Percentiles rank a stretch among this genome's conserved stretches.
phyloP scores from a whole-genome alignment of 106 monocot genomes.

The Cymbidium sinense region DNA sequence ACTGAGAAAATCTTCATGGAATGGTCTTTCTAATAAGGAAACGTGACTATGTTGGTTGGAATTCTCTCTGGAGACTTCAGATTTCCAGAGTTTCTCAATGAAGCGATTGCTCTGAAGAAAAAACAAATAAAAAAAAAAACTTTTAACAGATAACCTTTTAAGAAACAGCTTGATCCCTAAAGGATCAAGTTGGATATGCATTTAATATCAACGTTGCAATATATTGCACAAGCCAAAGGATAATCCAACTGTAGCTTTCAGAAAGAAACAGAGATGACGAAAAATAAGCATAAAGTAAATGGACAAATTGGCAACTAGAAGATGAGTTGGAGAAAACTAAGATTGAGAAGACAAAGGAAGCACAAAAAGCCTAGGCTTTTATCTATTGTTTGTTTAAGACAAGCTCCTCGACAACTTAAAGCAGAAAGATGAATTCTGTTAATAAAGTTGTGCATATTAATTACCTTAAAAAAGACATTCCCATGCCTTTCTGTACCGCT shows the following conservation, averaged over 20 bases:
- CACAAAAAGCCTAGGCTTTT: not conserved
- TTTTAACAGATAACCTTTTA: not conserved
- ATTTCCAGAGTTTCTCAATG: conserved; percentile 24
- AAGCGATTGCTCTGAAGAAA: conserved; percentile 32
- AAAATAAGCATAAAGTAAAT: not conserved
- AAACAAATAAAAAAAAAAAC: not conserved
- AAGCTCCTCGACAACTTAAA: not conserved
- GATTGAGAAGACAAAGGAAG: too few species aligned
- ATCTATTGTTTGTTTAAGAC: too few species aligned
- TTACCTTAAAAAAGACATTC: conserved; percentile 33
- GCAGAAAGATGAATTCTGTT: not conserved
- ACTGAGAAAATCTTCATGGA: conserved; percentile 27
- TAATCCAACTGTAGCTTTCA: too few species aligned
- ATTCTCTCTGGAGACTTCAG: conserved; percentile 15
- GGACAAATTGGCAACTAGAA: not conserved
- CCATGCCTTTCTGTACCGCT: conserved; percentile 12
- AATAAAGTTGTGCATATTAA: not conserved
- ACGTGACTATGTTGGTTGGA: conserved; percentile 40
- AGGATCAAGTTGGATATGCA: not conserved
- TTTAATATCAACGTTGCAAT: not conserved
- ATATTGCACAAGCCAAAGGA: not conserved
- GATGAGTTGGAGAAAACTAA: not conserved
- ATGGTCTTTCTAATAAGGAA: conserved; percentile 37
- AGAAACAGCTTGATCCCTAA: not conserved
- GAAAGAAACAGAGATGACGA: not conserved